Conservation (phyloP, 164 flowering plant genomes). For the Litsea cubeba region DNA sequence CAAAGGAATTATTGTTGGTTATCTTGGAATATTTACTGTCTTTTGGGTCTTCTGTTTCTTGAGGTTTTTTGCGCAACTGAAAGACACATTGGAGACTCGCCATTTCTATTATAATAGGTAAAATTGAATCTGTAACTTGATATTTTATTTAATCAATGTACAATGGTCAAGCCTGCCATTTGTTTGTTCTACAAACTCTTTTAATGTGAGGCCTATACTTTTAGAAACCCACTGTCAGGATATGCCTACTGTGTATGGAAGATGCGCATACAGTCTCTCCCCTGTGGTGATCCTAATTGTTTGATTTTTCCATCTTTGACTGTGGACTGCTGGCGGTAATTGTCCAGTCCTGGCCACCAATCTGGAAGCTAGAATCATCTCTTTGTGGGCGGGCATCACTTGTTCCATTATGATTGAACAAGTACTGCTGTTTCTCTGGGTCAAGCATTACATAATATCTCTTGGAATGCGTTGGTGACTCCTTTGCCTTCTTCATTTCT, state of each 20-base stretch:
- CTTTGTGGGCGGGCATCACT: not conserved
- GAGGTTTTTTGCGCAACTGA: slow-evolving; percentile 82
- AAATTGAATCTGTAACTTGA: slow-evolving; percentile 9
- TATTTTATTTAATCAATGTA: too few species aligned
- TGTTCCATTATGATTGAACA: not conserved
- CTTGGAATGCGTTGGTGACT: not conserved
- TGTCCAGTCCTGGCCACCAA: not conserved
- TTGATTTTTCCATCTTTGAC: not conserved
- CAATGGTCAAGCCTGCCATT: not conserved
- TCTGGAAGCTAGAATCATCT: not conserved
- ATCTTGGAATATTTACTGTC: slow-evolving; percentile 76
- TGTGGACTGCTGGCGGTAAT: not conserved
- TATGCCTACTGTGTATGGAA: not conserved
- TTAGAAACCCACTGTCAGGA: too few species aligned
- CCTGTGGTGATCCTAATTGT: not conserved
- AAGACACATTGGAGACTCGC: slow-evolving; percentile 67
- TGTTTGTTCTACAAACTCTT: not conserved
- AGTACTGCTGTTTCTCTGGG: not conserved
- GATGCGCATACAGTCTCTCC: not conserved
- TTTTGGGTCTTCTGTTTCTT: slow-evolving; percentile 90
- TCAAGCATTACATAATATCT: not conserved
- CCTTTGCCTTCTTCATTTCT: not conserved
- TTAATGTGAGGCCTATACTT: too few species aligned
- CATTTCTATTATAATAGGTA: slow-evolving; percentile 80
- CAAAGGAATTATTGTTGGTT: slow-evolving; percentile 74